A percentile compares a stretch with the other conserved stretches of the same genome.
These are phyloP conservation scores for Verticillium klebahnii DNA, from an alignment of 2,329 filamentous ascomycete genomes.

Conservation along the genomic window DNA sequence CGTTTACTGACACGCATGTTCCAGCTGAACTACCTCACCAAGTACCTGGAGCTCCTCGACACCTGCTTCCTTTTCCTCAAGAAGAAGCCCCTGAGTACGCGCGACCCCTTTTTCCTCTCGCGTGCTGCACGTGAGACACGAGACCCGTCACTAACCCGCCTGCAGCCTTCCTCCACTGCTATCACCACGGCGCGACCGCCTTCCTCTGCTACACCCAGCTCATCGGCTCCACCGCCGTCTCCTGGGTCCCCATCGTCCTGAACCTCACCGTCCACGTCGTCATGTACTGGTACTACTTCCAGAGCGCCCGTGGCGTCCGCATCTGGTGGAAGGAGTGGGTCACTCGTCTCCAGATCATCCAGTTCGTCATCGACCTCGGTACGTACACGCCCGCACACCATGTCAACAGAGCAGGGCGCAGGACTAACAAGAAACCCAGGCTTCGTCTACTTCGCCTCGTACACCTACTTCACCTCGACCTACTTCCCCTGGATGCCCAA, in stretches of 20 bases:
- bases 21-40: constrained; percentile 96
- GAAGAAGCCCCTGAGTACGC: constrained; percentile 92
- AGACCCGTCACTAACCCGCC: constrained; percentile 22
- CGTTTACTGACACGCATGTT: not conserved
- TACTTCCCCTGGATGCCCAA: constrained; percentile 87
- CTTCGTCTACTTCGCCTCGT: constrained; percentile 99
- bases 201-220: constrained; percentile 98
- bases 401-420: not conserved
- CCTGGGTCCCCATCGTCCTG: constrained; percentile 89
- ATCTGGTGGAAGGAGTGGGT: constrained; percentile 99
- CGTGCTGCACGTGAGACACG: not conserved
- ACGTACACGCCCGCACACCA: constrained; percentile 30
- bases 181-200: constrained; percentile 95
- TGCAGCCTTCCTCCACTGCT: constrained; percentile 91
- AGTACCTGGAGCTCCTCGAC: constrained; percentile 93
- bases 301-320: constrained; percentile 88
- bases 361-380: constrained; percentile 97
- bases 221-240: constrained; percentile 86
- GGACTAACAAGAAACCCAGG: constrained; percentile 43
- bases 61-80: constrained; percentile 97
- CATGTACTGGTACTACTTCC: constrained; percentile 99
- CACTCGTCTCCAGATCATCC: constrained; percentile 92
- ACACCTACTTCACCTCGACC: constrained; percentile 92
- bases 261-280: constrained; percentile 94
- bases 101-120: not conserved